Evolutionary conservation across 148 eudicot genomes (phyloP), one percentile per base, ranked within the genome.

Genomic region (Nyssa sinensis): DNA sequence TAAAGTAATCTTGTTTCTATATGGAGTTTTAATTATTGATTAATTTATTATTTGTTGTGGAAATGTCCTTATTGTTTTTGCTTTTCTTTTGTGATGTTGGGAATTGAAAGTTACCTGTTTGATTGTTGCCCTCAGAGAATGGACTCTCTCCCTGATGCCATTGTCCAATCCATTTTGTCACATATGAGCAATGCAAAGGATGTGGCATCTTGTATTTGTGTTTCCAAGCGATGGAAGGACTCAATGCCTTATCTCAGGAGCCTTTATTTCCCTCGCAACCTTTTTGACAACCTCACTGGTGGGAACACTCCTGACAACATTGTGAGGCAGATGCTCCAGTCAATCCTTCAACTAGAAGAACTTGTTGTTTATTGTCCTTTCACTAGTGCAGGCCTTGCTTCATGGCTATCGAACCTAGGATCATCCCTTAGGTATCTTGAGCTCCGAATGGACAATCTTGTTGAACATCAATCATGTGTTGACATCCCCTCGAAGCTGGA

Each of bases 281-380:
- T 90, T 23, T 89, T 88, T 5, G 96, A 95, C 21, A 75, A 78
- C 74, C 75, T 83, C 10, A 53, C 67, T 21, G 69, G 70, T 64
- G 71, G 74, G 28, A 61, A 71, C 9, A 87, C 81, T 19, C 72
- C 93, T 39, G 98, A 95, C 74, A 74, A 34, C 21, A 75, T 86
- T 24, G 86, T 95, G 49, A 62, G 35, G 64, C 84, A 79, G 51
- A 86, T 89, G 81, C 76, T 95, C 24, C 80, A 92, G 5, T 85
- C 81, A 37, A 79, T 86, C 34, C 69, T 37, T 66, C 77, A 61
- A 28, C 70, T 95, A 25, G 97, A 95, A 74, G 93, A 89, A 51
- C 97, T 95, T 10, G 88, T 95, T 27, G 97, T 95, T n/a, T 95
- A 89, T 73, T 95, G 98, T 76, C 96, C 98, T 34, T 92, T 95